Conservation (phyloP, 345 rosid genomes). For the Kernera saxatilis region DNA sequence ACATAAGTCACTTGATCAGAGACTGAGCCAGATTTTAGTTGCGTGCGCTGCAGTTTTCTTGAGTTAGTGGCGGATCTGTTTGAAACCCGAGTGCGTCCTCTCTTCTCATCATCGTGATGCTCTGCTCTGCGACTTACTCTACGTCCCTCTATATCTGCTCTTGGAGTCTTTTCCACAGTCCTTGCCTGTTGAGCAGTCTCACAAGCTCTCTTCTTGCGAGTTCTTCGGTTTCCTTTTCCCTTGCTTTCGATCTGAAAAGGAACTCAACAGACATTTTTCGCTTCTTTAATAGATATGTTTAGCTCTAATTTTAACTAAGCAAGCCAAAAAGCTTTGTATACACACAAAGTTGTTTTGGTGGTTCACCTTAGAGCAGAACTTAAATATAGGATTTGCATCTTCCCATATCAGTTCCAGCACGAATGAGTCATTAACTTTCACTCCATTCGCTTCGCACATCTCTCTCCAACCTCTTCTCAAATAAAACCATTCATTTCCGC, state of each 20-base stretch:
- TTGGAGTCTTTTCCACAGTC: neutral
- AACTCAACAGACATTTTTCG: neutral
- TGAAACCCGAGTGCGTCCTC: neutral
- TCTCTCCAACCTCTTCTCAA: constrained; percentile 30
- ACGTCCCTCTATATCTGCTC: neutral
- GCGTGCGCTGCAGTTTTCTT: neutral
- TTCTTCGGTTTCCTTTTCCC: neutral
- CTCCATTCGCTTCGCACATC: constrained; percentile 28
- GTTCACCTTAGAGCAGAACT: constrained; percentile 24
- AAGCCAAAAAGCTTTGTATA: neutral
- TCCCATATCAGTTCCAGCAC: constrained; percentile 7
- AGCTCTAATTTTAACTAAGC: neutral
- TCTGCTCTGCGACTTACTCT: neutral
- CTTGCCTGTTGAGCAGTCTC: neutral
- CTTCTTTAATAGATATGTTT: neutral
- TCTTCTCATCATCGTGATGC: neutral
- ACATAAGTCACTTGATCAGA: constrained; percentile 21
- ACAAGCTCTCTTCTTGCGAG: constrained; percentile 13
- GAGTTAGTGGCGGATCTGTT: neutral
- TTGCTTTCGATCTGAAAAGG: neutral
- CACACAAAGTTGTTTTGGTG: neutral
- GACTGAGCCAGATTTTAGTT: constrained; percentile 1
- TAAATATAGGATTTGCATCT: constrained; percentile 11
- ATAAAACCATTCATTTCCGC: constrained; percentile 12
- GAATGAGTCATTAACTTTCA: constrained; percentile 15